Percentiles rank a stretch among this genome's conserved stretches.
Evolutionary conservation across 2,329 filamentous ascomycete species (phyloP).

Genomic region (Hypoxylon sp.): DNA sequence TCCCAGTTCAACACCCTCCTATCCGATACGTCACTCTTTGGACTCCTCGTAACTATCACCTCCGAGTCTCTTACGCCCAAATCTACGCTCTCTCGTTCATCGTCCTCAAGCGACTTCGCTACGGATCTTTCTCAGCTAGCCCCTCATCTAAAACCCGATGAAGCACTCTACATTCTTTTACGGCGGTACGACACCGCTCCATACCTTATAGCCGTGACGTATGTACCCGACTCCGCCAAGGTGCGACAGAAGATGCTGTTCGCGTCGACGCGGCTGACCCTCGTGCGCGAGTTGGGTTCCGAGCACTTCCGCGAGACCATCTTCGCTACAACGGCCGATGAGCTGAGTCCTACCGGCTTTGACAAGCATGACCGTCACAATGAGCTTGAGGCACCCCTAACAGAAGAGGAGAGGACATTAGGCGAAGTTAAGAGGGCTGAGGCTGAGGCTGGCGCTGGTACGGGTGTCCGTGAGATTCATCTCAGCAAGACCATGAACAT

Average conservation of each 20-base stretch:
- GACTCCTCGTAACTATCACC: slow-evolving; percentile 79
- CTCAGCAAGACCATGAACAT: slow-evolving; percentile 71
- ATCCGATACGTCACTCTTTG: slow-evolving; percentile 73
- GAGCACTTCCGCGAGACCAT: slow-evolving; percentile 85
- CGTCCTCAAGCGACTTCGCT: slow-evolving; percentile 70
- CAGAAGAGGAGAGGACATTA: slow-evolving; percentile 81
- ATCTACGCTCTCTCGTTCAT: slow-evolving; percentile 67
- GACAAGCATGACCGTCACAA: slow-evolving; percentile 79
- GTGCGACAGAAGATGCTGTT: slow-evolving; percentile 92
- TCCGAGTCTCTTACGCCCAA: slow-evolving; percentile 77
- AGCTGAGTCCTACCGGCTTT: slow-evolving; percentile 80
- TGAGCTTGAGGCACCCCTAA: slow-evolving; percentile 77
- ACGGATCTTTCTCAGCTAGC: slow-evolving; percentile 75
- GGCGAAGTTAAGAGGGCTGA: slow-evolving; percentile 82
- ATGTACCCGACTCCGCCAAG: slow-evolving; percentile 82
- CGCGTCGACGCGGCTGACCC: slow-evolving; percentile 80
- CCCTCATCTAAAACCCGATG: slow-evolving; percentile 74
- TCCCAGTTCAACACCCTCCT: slow-evolving; percentile 80
- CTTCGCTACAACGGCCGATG: slow-evolving; percentile 78
- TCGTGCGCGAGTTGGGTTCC: slow-evolving; percentile 81
- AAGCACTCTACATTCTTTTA: slow-evolving; percentile 81
- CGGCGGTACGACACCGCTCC: slow-evolving; percentile 73
- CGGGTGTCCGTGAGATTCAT: slow-evolving; percentile 71
- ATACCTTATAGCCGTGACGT: slow-evolving; percentile 79
- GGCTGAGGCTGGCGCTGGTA: slow-evolving; percentile 80